Conservation (phyloP, 257 asterid species). For the Solanum pinnatisectum region DNA sequence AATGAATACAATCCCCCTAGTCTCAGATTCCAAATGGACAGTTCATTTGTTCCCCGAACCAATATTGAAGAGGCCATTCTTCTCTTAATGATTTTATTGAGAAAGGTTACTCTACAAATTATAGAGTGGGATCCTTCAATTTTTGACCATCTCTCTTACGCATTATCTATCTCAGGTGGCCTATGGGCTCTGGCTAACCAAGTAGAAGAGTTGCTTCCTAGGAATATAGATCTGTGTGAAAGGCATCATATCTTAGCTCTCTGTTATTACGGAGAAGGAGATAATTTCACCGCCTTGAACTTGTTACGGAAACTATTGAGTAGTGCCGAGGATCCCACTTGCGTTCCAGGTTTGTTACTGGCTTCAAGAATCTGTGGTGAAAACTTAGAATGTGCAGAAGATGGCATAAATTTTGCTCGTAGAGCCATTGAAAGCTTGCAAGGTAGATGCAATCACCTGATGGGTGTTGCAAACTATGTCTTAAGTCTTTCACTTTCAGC, state of each 20-base stretch:
- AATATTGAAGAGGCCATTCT: constrained; percentile 84
- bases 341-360: constrained; percentile 46
- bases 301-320: constrained; percentile 55
- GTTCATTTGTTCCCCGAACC: constrained; percentile 72
- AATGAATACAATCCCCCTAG: constrained; percentile 63
- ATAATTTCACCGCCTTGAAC: constrained; percentile 45
- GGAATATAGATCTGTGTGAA: constrained; percentile 43
- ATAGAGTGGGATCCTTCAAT: constrained; percentile 83
- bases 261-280: constrained; percentile 74
- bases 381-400: constrained; percentile 29
- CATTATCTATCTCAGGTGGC: constrained; percentile 71
- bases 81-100: constrained; percentile 59
- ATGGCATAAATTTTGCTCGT: constrained; percentile 59
- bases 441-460: constrained; percentile 42
- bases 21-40: constrained; percentile 61
- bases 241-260: constrained; percentile 64
- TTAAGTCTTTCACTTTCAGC: constrained; percentile 64
- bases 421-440: constrained; percentile 45
- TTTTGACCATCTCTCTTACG: constrained; percentile 72
- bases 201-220: constrained; percentile 77
- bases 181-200: constrained; percentile 65
- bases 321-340: constrained; percentile 19
- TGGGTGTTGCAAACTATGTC: constrained; percentile 53
- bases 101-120: constrained; percentile 45
- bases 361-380: constrained; percentile 59